Conservation (phyloP, 805 yeast species). For the Yamadazyma tumulicola region DNA sequence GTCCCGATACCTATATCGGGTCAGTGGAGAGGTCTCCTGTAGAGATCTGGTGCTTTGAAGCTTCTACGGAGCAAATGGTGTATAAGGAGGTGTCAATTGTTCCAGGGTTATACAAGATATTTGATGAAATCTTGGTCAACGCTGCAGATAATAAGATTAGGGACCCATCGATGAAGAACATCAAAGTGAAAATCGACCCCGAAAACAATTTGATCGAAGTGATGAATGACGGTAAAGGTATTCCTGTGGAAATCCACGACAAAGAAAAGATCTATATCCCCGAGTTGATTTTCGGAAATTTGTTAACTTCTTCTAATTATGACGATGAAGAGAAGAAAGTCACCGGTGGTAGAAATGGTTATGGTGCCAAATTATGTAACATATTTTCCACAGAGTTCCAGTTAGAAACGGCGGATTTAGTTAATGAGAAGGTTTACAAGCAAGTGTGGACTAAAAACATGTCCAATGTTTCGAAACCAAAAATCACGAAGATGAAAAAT, state of each 20-base stretch:
- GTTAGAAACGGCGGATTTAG: slow-evolving; percentile 84
- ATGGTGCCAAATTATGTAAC: slow-evolving; percentile 96
- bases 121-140: slow-evolving; percentile 94
- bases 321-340: slow-evolving; percentile 95
- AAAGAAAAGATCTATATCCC: slow-evolving; percentile 94
- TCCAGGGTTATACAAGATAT: slow-evolving; percentile 94
- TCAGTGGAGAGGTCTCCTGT: slow-evolving; percentile 80
- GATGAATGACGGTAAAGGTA: slow-evolving; percentile 91
- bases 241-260: slow-evolving; percentile 88
- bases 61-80: slow-evolving; percentile 36
- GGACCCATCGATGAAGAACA: slow-evolving; percentile 83
- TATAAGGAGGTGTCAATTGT: slow-evolving; percentile 73
- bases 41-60: slow-evolving; percentile 81
- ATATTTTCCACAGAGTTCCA: slow-evolving; percentile 86
- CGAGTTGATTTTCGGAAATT: slow-evolving; percentile 91
- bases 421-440: slow-evolving; percentile 55
- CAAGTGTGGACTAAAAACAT: slow-evolving; percentile 90
- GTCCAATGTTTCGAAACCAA: slow-evolving; percentile 73
- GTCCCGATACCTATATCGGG: slow-evolving; percentile 98
- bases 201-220: slow-evolving; percentile 75
- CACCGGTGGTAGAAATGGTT: slow-evolving; percentile 98
- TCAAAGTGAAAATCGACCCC: slow-evolving; percentile 77
- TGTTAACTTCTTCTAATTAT: slow-evolving; percentile 91
- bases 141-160: slow-evolving; percentile 98
- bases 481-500: slow-evolving; percentile 54